phyloP scores from a whole-genome alignment of 148 eudicot genomes.

The Rhododendron ferrugineum region DNA sequence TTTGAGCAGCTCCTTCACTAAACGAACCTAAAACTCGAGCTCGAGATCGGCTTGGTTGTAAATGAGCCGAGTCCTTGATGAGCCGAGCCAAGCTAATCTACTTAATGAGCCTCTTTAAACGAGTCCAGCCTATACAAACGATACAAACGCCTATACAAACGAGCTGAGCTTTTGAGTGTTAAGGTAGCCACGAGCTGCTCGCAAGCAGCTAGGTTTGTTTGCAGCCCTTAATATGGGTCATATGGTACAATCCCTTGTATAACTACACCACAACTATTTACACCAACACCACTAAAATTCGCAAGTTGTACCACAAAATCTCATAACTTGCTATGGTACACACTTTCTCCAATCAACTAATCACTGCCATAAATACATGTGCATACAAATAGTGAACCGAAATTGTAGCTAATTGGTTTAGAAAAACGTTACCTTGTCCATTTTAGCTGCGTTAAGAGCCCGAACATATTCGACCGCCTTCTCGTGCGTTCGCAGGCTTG shows the following conservation, averaged over 20 bases:
- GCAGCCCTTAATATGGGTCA: neutral
- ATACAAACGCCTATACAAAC: no score
- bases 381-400: neutral
- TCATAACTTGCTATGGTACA: neutral
- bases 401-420: neutral
- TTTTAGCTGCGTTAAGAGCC: conserved; percentile 84
- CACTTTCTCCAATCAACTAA: neutral
- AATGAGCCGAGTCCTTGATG: neutral
- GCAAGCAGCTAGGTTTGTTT: neutral
- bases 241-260: neutral
- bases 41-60: neutral
- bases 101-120: no score
- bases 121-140: no score
- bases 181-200: neutral
- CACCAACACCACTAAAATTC: neutral
- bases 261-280: conserved; percentile 1
- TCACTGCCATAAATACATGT: neutral
- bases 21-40: no score
- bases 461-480: conserved; percentile 85
- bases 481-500: conserved; percentile 76
- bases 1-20: no score
- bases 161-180: no score
- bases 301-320: neutral
- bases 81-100: no score
- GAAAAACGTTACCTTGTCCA: conserved; percentile 57